Conservation (phyloP, 2,329 filamentous ascomycete species). For the Chrysosporium keratinophilum region DNA sequence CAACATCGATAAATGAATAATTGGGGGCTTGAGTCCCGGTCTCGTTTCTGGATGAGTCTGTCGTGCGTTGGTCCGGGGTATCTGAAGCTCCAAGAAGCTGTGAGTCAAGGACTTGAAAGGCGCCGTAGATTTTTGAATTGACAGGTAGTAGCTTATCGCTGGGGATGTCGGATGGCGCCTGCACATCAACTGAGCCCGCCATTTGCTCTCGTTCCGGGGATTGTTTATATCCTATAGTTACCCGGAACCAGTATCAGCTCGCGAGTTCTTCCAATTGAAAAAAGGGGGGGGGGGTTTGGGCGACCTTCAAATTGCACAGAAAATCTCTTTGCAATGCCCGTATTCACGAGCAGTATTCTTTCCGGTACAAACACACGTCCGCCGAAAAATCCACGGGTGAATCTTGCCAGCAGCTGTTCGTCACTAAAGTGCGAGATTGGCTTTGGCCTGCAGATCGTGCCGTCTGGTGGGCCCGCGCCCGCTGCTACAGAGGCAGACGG, state of each 20-base stretch:
- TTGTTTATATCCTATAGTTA: neutral
- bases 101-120: slow-evolving; percentile 12
- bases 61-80: neutral
- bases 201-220: neutral
- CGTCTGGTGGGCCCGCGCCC: neutral
- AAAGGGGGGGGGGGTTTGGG: neutral
- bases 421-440: slow-evolving; percentile 6
- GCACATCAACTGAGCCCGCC: neutral
- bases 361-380: slow-evolving; percentile 11
- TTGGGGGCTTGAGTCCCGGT: too few relatives aligned
- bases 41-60: neutral
- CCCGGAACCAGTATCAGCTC: neutral
- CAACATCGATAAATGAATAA: slow-evolving; percentile 13
- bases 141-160: slow-evolving; percentile 7
- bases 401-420: slow-evolving; percentile 13
- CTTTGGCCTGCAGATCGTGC: neutral
- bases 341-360: slow-evolving; percentile 4
- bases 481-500: neutral
- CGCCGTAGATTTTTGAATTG: slow-evolving; percentile 11
- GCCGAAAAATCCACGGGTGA: slow-evolving; percentile 14
- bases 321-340: slow-evolving; percentile 4
- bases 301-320: slow-evolving; percentile 9
- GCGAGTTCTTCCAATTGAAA: neutral
- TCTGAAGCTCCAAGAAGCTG: neutral
- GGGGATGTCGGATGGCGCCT: slow-evolving; percentile 8